These are phyloP conservation scores for Metarhizium guizhouense DNA, from an alignment of 2,329 filamentous ascomycete species.

Conservation along the genomic window DNA sequence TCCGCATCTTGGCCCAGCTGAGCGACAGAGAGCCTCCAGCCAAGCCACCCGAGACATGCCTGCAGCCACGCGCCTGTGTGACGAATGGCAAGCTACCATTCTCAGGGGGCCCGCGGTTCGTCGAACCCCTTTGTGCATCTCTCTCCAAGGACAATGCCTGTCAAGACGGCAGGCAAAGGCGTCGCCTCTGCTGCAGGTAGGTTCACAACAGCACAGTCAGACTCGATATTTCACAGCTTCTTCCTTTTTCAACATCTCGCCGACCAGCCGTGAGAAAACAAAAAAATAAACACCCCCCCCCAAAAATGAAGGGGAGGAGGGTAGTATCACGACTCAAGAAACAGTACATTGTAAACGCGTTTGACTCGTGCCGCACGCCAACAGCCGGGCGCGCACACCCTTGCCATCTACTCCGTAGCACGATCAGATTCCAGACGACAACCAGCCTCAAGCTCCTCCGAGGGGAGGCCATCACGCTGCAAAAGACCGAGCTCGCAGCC, in stretches of 20 bases:
- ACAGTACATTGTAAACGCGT: neutral
- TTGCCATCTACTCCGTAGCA: too few relatives aligned
- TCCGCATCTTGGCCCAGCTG: neutral
- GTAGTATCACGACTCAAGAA: constrained; percentile 4
- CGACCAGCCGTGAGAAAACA: neutral
- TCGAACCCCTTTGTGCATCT: neutral
- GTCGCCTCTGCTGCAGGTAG: too few relatives aligned
- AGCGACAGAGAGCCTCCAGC: neutral
- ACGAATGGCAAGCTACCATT: constrained; percentile 3
- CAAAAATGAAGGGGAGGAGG: neutral
- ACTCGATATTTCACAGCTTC: too few relatives aligned
- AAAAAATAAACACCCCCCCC: neutral
- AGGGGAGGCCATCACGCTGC: neutral
- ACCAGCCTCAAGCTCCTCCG: too few relatives aligned
- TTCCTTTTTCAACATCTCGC: neutral
- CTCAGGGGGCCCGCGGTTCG: neutral
- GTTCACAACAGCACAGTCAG: too few relatives aligned
- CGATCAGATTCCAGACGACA: too few relatives aligned
- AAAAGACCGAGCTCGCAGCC: neutral
- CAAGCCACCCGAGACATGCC: constrained; percentile 2
- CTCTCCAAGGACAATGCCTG: too few relatives aligned
- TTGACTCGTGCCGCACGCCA: neutral
- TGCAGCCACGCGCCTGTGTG: constrained; percentile 10
- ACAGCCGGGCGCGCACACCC: too few relatives aligned
- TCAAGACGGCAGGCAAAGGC: too few relatives aligned